These are phyloP conservation scores for Spergularia marina DNA, from an alignment of 148 eudicot species.

Conservation along the genomic window DNA sequence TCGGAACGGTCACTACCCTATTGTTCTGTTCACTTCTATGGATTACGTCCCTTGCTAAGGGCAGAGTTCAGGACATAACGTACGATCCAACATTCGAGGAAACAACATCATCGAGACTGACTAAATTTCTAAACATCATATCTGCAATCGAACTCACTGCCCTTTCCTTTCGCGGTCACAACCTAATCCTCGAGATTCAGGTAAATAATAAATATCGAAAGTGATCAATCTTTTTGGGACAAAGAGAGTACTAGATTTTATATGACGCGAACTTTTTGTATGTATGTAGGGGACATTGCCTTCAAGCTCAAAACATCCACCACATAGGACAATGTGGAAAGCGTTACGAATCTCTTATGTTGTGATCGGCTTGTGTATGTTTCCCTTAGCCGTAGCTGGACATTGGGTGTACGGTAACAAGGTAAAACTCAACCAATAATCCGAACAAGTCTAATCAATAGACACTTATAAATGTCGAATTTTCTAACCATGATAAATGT, in stretches of 20 bases:
- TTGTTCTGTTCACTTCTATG: slow-evolving; percentile 6
- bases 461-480: no score
- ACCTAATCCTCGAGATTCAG: slow-evolving; percentile 37
- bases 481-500: no score
- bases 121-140: slow-evolving; percentile 7
- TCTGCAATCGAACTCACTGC: slow-evolving; percentile 31
- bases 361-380: slow-evolving; percentile 29
- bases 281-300: slow-evolving; percentile 37
- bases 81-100: slow-evolving; percentile 7
- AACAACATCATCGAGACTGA: neutral
- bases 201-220: neutral
- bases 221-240: neutral
- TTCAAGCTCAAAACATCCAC: slow-evolving; percentile 28
- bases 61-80: slow-evolving; percentile 6
- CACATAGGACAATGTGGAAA: slow-evolving; percentile 37
- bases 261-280: neutral
- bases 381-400: slow-evolving; percentile 32
- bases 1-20: slow-evolving; percentile 11
- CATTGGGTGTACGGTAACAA: slow-evolving; percentile 38
- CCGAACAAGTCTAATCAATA: no score
- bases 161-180: slow-evolving; percentile 36
- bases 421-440: neutral
- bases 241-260: no score
- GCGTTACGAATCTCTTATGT: slow-evolving; percentile 28
- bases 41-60: slow-evolving; percentile 18